Evolutionary conservation across 2,329 filamentous ascomycete species (phyloP).

Genomic region (Talaromyces islandicus): DNA sequence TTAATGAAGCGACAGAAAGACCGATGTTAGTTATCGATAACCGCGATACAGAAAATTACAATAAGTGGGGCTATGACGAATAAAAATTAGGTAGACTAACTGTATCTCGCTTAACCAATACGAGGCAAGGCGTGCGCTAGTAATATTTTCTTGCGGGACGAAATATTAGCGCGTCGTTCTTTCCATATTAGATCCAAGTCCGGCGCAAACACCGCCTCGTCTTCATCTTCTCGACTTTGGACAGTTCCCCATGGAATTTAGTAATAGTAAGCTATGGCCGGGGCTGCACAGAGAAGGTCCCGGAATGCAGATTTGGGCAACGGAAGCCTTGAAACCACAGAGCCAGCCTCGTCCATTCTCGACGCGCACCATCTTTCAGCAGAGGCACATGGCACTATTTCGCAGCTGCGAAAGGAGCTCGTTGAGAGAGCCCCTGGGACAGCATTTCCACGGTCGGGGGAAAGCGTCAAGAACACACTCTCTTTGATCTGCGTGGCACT

Average conservation of each 20-base stretch:
- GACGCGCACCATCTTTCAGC: slow-evolving; percentile 75
- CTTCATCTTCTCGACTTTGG: not conserved
- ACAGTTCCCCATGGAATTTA: slow-evolving; percentile 6
- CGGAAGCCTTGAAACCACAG: slow-evolving; percentile 16
- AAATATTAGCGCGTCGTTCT: not conserved
- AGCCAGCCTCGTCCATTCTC: slow-evolving; percentile 64
- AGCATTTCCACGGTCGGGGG: slow-evolving; percentile 47
- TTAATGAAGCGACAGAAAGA: not conserved
- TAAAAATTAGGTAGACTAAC: not conserved
- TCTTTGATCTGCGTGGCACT: slow-evolving; percentile 80
- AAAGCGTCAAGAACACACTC: slow-evolving; percentile 70
- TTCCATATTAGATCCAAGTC: not conserved
- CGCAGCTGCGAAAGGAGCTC: slow-evolving; percentile 64
- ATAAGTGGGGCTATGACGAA: not conserved
- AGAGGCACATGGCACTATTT: slow-evolving; percentile 63
- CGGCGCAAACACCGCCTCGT: not conserved
- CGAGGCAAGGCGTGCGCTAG: not conserved
- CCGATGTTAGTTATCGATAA: not conserved
- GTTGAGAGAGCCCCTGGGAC: slow-evolving; percentile 38
- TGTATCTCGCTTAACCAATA: not conserved
- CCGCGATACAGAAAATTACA: not conserved
- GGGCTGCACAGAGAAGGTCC: slow-evolving; percentile 16
- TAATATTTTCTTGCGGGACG: not conserved
- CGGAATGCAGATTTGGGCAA: slow-evolving; percentile 13
- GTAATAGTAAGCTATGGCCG: slow-evolving; percentile 18